Conservation (phyloP, 1,284 basidiomycete genomes). For the Ceratobasidium papillatum region DNA sequence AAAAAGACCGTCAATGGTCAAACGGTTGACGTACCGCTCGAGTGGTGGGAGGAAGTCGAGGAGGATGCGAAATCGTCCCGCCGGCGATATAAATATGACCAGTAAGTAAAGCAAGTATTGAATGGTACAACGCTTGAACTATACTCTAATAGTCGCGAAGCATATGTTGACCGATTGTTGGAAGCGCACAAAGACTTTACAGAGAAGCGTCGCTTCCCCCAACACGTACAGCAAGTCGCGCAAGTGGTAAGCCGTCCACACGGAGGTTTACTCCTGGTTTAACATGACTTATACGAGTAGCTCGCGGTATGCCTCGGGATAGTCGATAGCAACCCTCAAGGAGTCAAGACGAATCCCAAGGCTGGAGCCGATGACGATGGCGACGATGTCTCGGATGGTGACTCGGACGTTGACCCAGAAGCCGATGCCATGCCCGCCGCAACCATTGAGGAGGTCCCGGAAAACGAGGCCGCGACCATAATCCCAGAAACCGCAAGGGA, state of each 20-base stretch:
- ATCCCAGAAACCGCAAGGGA: conserved; percentile 26
- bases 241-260: conserved; percentile 3
- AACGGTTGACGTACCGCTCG: conserved; percentile 22
- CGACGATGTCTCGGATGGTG: conserved; percentile 7
- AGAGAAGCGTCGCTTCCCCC: conserved; percentile 30
- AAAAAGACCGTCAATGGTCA: conserved; percentile 25
- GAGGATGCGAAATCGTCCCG: conserved; percentile 12
- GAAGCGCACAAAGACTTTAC: conserved; percentile 35
- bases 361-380: neutral
- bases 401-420: neutral
- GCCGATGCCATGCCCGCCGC: neutral
- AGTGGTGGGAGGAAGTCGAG: conserved; percentile 37
- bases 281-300: neutral
- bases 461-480: neutral
- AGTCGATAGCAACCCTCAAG: conserved; percentile 8
- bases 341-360: conserved; percentile 12
- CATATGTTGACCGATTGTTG: conserved; percentile 24
- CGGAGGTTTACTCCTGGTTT: neutral
- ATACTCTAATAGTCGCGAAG: conserved; percentile 1
- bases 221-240: conserved; percentile 16
- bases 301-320: conserved; percentile 30
- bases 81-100: conserved; percentile 18
- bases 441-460: conserved; percentile 7
- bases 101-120: neutral
- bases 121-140: too few relatives aligned